These are phyloP conservation scores for Debaryomyces coudertii DNA, from an alignment of 1,139 yeast species.

Conservation along the genomic window DNA sequence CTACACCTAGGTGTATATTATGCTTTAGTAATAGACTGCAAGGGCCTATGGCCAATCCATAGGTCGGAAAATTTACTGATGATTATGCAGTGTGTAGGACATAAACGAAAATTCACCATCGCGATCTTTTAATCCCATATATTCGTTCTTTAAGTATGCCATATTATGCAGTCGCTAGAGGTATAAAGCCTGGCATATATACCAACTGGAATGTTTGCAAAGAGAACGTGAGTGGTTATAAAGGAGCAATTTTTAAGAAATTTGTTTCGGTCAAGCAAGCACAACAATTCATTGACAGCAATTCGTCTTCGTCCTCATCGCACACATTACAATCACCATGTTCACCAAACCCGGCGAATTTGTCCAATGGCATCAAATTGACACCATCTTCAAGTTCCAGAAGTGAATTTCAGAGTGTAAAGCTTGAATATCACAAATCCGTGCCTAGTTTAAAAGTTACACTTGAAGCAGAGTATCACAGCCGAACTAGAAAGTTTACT, in stretches of 20 bases:
- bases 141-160: conserved; percentile 20
- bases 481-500: conserved; percentile 3
- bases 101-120: conserved; percentile 4
- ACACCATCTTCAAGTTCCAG: background rate
- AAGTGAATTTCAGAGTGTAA: background rate
- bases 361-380: background rate
- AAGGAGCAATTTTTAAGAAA: conserved; percentile 58
- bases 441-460: conserved; percentile 2
- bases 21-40: background rate
- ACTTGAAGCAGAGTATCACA: conserved; percentile 4
- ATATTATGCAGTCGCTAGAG: conserved; percentile 64
- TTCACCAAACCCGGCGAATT: background rate
- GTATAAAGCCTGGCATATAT: conserved; percentile 56
- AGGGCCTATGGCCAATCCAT: background rate
- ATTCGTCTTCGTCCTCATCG: background rate
- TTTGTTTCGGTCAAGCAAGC: conserved; percentile 36
- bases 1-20: background rate
- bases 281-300: conserved; percentile 10
- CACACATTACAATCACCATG: background rate
- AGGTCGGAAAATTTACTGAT: background rate
- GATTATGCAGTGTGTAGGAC: background rate
- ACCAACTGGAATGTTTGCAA: conserved; percentile 54
- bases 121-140: conserved; percentile 1
- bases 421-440: conserved; percentile 1
- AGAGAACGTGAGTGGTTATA: conserved; percentile 51